Base-by-base conservation (phyloP, 2,329 filamentous ascomycete species). In the Trichophyton benhamiae region DNA sequence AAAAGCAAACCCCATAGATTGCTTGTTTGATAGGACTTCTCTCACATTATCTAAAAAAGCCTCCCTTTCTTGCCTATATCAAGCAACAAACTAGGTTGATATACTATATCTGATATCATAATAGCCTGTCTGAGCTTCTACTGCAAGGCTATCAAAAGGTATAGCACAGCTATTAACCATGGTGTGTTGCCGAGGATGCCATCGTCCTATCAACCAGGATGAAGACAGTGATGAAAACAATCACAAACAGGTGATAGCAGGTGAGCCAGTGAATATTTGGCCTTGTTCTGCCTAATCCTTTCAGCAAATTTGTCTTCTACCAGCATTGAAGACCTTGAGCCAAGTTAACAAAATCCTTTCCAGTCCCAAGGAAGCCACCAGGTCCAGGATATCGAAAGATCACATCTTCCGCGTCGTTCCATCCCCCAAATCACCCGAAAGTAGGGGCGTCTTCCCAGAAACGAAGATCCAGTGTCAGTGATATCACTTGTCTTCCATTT, bases 391-490 rank as follows among this genome's bases (percentile, higher is more conserved):
- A 36, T 36, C 52, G 27, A 55, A 55, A 55, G 33, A 27, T 55
- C 52, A 7, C 52, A 27, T 55, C 52, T 33, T 13, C 13, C 11
- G 27, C 52, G 11, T 36, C 52, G 2, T 27, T 20, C 1, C 33
- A 33, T 55, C 52, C 30, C 33, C 27, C 52, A 55, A 25, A 33
- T n/a, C 6, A 17, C 17, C 27, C 52, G 25, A 52, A 25, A 36
- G 27, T 15, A 36, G 13, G 27, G 3, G 9, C 15, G 25, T 27
- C 30, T 22, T 9, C 8, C 27, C 25, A 27, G 20, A 55, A 36
- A 55, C 13, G 70, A 25, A 69, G 67, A 7, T 67, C 66, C 60
- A 71, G 69, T 64, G 68, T 71, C 64, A 68, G 61, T 60, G 69
- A 71, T 46, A 64, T 62, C 17, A 55, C 66, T 3, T 61, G 62